phyloP scores from a whole-genome alignment of 2,329 filamentous ascomycete genomes.

The Phialophora macrospora region DNA sequence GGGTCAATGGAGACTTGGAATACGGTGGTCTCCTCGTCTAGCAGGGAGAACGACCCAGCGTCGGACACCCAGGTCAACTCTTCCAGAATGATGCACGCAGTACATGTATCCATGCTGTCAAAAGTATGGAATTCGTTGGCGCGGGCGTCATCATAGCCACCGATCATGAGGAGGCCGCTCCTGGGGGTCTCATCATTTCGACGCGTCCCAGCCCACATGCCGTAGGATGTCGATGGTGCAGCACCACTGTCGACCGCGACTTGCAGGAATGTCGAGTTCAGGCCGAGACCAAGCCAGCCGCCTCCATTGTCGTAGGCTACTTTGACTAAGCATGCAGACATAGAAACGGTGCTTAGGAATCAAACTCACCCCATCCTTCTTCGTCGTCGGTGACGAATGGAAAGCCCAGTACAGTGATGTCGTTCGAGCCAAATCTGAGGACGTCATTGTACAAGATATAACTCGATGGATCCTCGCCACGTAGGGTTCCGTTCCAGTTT shows the following conservation, averaged over 20 bases:
- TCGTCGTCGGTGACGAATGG: constrained; percentile 3
- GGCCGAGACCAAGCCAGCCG: constrained; percentile 21
- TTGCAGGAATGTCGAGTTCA: constrained; percentile 32
- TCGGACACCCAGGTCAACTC: constrained; percentile 20
- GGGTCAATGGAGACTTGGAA: constrained; percentile 23
- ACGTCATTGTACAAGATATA: constrained; percentile 3
- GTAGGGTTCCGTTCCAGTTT: background rate
- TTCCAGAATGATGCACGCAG: constrained; percentile 22
- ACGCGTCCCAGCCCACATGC: constrained; percentile 31
- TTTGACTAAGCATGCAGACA: background rate
- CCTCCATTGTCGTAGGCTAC: background rate
- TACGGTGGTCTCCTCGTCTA: constrained; percentile 5
- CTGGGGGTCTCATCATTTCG: constrained; percentile 11
- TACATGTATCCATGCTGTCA: constrained; percentile 10
- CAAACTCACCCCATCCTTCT: constrained; percentile 4
- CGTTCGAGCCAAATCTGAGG: constrained; percentile 5
- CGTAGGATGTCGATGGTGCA: constrained; percentile 27
- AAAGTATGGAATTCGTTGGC: constrained; percentile 21
- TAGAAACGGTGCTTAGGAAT: background rate
- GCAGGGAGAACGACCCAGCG: constrained; percentile 10
- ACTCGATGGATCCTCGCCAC: background rate
- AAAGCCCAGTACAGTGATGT: background rate
- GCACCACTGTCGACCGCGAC: constrained; percentile 15
- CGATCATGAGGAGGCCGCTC: constrained; percentile 26
- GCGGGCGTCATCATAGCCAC: constrained; percentile 30